These are phyloP conservation scores for Silene coronaria DNA, from an alignment of 179 eudicot genomes.

Conservation along the genomic window DNA sequence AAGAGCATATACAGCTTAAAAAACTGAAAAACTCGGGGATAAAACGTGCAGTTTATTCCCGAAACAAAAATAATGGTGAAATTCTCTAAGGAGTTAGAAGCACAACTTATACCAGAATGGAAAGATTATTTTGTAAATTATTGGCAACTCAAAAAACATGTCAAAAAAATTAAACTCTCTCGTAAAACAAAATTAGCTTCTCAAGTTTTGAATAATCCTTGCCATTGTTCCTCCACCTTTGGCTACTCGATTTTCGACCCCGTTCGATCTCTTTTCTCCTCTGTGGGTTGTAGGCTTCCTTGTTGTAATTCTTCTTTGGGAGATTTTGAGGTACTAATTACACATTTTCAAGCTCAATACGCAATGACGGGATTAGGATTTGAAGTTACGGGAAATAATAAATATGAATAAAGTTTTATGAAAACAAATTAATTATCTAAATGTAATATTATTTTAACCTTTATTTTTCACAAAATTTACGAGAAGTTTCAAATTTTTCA, in stretches of 20 bases:
- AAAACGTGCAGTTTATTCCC: no score
- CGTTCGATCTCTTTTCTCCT: conserved; percentile 23
- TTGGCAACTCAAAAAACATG: conserved; percentile 60
- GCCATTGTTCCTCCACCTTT: conserved; percentile 18
- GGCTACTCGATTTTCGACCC: conserved; percentile 62
- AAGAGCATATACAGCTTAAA: background rate
- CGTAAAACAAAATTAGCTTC: conserved; percentile 32
- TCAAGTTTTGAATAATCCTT: conserved; percentile 19
- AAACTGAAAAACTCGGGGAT: no score
- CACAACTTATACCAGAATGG: conserved; percentile 95
- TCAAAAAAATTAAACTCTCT: conserved; percentile 62
- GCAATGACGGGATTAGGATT: background rate
- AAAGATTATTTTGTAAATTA: conserved; percentile 91
- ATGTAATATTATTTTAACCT: no score
- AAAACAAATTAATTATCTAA: no score
- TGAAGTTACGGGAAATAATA: background rate
- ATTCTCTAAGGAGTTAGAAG: conserved; percentile 85
- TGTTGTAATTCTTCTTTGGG: conserved; percentile 5
- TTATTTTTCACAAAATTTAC: no score
- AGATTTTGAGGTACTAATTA: conserved; percentile 2
- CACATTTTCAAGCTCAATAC: background rate
- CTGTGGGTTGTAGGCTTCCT: conserved; percentile 26
- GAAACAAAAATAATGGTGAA: conserved; percentile 53
- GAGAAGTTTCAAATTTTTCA: no score
- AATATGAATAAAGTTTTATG: no score